Percentiles rank a stretch among this genome's conserved stretches.
Evolutionary conservation across 108 stramenopile species (phyloP).

Genomic region (Cyclotella choctawhatcheeana): DNA sequence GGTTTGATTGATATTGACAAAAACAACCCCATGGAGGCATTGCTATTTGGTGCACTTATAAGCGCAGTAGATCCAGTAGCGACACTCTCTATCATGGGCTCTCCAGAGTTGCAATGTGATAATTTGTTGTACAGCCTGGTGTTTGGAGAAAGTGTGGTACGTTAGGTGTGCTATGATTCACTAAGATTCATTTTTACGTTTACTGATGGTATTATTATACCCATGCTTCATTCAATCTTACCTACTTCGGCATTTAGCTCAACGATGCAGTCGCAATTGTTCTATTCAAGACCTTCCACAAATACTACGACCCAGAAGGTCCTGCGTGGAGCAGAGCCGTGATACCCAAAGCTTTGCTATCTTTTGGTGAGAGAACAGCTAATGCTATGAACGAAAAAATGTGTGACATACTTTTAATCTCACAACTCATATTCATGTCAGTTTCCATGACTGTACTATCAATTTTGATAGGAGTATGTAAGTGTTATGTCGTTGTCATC

Average conservation of each 20-base stretch:
- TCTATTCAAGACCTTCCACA: slow-evolving; percentile 92
- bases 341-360: slow-evolving; percentile 72
- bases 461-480: slow-evolving; percentile 83
- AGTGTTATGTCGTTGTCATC: not conserved
- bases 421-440: not conserved
- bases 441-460: slow-evolving; percentile 58
- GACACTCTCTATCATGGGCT: slow-evolving; percentile 88
- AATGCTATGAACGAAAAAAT: too few species aligned
- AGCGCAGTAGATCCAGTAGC: slow-evolving; percentile 97
- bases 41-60: slow-evolving; percentile 96
- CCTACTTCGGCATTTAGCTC: too few species aligned
- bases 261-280: slow-evolving; percentile 99
- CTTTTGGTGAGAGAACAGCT: slow-evolving; percentile 68
- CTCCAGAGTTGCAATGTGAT: slow-evolving; percentile 90
- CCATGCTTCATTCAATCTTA: too few species aligned
- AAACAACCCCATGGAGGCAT: slow-evolving; percentile 93
- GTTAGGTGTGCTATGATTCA: too few species aligned
- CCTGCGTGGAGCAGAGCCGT: slow-evolving; percentile 66
- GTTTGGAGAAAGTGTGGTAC: slow-evolving; percentile 97
- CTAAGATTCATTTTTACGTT: too few species aligned
- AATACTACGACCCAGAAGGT: slow-evolving; percentile 81
- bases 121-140: slow-evolving; percentile 93
- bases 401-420: too few species aligned
- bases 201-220: too few species aligned
- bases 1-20: slow-evolving; percentile 84